Percentiles rank a stretch among this genome's conserved stretches.
These are phyloP conservation scores for Raffaelea ambrosiae DNA, from an alignment of 2,329 filamentous ascomycete genomes.

Conservation along the genomic window DNA sequence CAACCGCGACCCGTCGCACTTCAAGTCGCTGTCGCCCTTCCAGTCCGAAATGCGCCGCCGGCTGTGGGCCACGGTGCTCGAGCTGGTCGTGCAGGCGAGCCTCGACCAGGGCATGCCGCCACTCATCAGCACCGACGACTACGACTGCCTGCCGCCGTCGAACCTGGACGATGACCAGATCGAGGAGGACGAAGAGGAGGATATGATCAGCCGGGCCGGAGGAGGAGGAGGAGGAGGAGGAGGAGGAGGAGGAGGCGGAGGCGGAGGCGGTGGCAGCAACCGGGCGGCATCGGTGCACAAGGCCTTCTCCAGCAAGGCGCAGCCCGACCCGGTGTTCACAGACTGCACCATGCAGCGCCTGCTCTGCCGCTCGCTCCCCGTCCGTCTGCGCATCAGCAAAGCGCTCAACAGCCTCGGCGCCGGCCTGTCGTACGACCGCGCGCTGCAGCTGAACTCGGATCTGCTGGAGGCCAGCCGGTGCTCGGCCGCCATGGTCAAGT, in stretches of 20 bases:
- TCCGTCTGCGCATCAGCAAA: conserved; percentile 10
- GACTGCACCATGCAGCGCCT: conserved; percentile 16
- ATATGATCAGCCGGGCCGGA: neutral
- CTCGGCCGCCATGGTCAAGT: conserved; percentile 1
- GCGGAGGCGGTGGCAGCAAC: too few relatives aligned
- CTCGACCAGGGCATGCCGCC: conserved; percentile 43
- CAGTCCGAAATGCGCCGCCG: conserved; percentile 45
- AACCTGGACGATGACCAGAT: conserved; percentile 46
- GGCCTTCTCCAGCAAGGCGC: neutral
- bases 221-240: neutral
- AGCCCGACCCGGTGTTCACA: conserved; percentile 9
- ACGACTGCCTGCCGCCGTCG: conserved; percentile 39
- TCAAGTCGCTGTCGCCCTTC: conserved; percentile 37
- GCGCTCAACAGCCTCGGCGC: conserved; percentile 12
- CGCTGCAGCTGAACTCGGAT: conserved; percentile 12
- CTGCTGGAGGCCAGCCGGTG: conserved; percentile 12
- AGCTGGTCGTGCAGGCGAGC: conserved; percentile 43
- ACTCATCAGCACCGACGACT: conserved; percentile 35
- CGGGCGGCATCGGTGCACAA: neutral
- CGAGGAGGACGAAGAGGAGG: conserved; percentile 20
- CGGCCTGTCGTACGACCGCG: conserved; percentile 12
- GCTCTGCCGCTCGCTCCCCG: conserved; percentile 13
- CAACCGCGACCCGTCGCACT: conserved; percentile 44
- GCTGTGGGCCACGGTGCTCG: conserved; percentile 47
- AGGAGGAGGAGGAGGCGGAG: too few relatives aligned